These are phyloP conservation scores for Chytriomyces hyalinus DNA, from an alignment of 192 early-diverging fungal genomes.

Conservation along the genomic window DNA sequence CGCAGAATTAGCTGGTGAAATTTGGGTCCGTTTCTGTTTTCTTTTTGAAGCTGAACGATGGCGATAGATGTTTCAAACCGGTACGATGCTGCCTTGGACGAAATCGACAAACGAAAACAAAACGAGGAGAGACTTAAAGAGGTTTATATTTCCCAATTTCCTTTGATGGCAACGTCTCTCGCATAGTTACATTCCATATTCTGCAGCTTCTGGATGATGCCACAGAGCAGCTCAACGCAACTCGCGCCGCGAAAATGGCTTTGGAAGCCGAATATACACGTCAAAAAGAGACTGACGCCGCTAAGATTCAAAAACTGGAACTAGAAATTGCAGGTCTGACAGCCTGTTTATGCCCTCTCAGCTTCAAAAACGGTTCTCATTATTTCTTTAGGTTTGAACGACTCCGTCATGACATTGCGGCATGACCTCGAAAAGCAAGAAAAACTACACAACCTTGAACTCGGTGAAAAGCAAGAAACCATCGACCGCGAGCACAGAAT, in stretches of 20 bases:
- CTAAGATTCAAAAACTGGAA: background rate
- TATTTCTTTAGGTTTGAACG: conserved; percentile 14
- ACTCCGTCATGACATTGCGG: background rate
- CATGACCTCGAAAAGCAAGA: conserved; percentile 17
- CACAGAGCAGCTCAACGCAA: too few relatives aligned
- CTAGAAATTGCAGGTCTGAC: conserved; percentile 6
- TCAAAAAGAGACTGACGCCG: conserved; percentile 8
- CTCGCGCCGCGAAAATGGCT: background rate
- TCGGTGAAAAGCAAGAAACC: conserved; percentile 16
- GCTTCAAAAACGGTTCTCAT: background rate
- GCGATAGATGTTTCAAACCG: background rate
- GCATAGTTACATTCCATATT: too few relatives aligned
- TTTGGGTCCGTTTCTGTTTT: too few relatives aligned
- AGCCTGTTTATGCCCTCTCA: background rate
- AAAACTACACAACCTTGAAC: background rate
- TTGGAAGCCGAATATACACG: background rate
- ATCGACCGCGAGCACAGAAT: conserved; percentile 18
- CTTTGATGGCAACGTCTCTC: too few relatives aligned
- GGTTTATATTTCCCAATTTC: too few relatives aligned
- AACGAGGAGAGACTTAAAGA: background rate
- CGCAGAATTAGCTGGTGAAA: too few relatives aligned
- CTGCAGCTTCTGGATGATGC: too few relatives aligned
- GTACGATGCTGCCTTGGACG: background rate
- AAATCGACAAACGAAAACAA: background rate
- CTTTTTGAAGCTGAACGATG: too few relatives aligned